Percentiles rank a stretch among this genome's conserved stretches.
phyloP scores from a whole-genome alignment of 441 rosid species.

The Erodium texanum region DNA sequence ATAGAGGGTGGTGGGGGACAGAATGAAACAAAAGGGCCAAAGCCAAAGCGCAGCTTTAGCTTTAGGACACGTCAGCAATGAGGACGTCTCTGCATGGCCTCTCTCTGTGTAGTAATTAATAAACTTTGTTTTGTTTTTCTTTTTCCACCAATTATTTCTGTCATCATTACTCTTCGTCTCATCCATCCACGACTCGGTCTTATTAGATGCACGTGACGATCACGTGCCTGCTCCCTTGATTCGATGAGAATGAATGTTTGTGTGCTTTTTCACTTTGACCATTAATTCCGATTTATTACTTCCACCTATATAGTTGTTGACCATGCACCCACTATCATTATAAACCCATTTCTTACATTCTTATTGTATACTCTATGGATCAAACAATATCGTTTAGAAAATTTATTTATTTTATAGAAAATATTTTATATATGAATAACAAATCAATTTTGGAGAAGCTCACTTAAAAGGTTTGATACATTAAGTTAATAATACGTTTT shows the following conservation, averaged over 20 bases:
- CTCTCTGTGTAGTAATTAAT: not conserved
- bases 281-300: too few relatives aligned
- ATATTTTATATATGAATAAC: too few relatives aligned
- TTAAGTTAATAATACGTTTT: too few relatives aligned
- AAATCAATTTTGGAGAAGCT: too few relatives aligned
- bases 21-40: not conserved
- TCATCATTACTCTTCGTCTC: constrained; percentile 19
- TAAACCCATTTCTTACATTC: too few relatives aligned
- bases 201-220: not conserved
- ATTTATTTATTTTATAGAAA: too few relatives aligned
- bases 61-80: not conserved
- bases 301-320: too few relatives aligned
- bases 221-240: not conserved
- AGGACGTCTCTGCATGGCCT: not conserved
- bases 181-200: not conserved
- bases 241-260: not conserved
- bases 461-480: too few relatives aligned
- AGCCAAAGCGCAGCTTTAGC: not conserved
- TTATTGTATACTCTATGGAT: too few relatives aligned
- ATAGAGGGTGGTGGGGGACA: not conserved
- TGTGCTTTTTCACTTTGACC: too few relatives aligned
- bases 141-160: constrained; percentile 29
- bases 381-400: too few relatives aligned
- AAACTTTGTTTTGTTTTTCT: not conserved
- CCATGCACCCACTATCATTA: too few relatives aligned